Percentiles rank a stretch among this genome's conserved stretches.
These are phyloP conservation scores for Cymbopogon flexuosus DNA, from an alignment of 202 grass and related monocot genomes.

Conservation along the genomic window DNA sequence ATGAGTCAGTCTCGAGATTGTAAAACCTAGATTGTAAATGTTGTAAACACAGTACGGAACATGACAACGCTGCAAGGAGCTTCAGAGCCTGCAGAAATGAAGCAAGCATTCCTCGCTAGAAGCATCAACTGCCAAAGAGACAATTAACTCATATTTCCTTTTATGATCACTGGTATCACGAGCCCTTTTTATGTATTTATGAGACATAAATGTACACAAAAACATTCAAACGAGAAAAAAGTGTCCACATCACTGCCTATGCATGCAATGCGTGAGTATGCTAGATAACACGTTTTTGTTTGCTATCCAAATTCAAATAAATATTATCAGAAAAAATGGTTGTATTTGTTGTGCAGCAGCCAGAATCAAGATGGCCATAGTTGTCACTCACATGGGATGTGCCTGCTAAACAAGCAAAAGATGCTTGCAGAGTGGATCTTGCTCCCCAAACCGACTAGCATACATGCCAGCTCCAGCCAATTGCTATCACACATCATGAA, in stretches of 20 bases:
- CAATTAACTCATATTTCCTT: background rate
- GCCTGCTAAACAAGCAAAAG: background rate
- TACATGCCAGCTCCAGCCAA: background rate
- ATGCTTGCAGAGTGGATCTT: background rate
- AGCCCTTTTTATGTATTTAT: background rate
- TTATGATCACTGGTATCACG: background rate
- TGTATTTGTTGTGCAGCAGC: background rate
- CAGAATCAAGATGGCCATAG: background rate
- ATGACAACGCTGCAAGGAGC: background rate
- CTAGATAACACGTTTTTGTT: background rate
- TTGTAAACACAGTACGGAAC: background rate
- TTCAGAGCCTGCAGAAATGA: background rate
- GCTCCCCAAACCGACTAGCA: background rate
- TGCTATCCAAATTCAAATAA: background rate
- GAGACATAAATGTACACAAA: background rate
- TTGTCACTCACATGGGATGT: background rate
- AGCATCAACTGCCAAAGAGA: background rate
- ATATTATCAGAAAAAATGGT: background rate
- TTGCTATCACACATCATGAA: background rate
- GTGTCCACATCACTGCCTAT: background rate
- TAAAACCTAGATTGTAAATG: background rate
- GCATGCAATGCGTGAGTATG: background rate
- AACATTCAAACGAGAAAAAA: background rate
- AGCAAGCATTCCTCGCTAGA: background rate
- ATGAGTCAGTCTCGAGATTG: background rate